These are phyloP conservation scores for Sugiyamaella neomexicana DNA, from an alignment of 1,139 yeast species.

Conservation along the genomic window DNA sequence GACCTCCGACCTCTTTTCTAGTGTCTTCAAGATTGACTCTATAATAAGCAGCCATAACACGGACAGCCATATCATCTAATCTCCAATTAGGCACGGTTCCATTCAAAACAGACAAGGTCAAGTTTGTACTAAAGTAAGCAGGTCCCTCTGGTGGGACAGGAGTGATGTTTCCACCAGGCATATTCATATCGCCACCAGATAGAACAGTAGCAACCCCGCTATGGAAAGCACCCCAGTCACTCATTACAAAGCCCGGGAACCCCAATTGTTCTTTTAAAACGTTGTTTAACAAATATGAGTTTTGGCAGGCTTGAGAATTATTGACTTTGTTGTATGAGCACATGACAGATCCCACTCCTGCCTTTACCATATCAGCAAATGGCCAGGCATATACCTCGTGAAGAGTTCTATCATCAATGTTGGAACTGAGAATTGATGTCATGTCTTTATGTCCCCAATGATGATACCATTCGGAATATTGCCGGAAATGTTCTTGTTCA, in stretches of 20 bases:
- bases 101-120: constrained; percentile 57
- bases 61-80: constrained; percentile 60
- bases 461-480: constrained; percentile 55
- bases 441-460: constrained; percentile 26
- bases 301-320: constrained; percentile 61
- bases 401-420: constrained; percentile 62
- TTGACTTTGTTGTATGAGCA: constrained; percentile 62
- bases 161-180: constrained; percentile 63
- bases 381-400: constrained; percentile 69
- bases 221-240: constrained; percentile 64
- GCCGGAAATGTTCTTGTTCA: constrained; percentile 67
- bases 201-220: constrained; percentile 57
- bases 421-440: constrained; percentile 38
- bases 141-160: constrained; percentile 59
- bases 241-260: constrained; percentile 64
- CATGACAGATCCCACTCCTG: constrained; percentile 64
- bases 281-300: constrained; percentile 56
- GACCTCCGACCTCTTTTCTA: constrained; percentile 42
- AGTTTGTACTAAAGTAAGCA: constrained; percentile 58
- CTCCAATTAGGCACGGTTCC: constrained; percentile 57
- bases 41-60: constrained; percentile 61
- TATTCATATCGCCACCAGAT: constrained; percentile 65
- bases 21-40: constrained; percentile 33
- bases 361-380: constrained; percentile 60
- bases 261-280: constrained; percentile 62